Evolutionary conservation across 495 filamentous ascomycete species (phyloP).

Genomic region (Lasiosphaeria miniovina): DNA sequence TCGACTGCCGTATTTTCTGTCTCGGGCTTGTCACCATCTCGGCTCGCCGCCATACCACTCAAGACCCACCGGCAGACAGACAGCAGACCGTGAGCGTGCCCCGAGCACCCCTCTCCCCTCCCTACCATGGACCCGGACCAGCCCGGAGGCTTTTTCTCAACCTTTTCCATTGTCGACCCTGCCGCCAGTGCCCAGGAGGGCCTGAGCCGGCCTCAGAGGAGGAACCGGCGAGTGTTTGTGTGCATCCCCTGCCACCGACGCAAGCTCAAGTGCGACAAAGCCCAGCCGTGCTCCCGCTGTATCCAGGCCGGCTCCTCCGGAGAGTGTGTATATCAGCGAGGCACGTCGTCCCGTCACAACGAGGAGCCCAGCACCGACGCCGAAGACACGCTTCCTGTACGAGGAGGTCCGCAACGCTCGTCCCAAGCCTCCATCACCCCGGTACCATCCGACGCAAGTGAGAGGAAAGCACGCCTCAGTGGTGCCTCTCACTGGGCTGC

Average conservation of each 20-base stretch:
- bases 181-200: conserved; percentile 20
- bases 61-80: neutral
- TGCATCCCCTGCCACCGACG: conserved; percentile 31
- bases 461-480: conserved; percentile 10
- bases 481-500: conserved; percentile 25
- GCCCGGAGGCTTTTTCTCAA: conserved; percentile 29
- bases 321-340: conserved; percentile 27
- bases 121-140: conserved; percentile 20
- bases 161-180: conserved; percentile 27
- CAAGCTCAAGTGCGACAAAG: conserved; percentile 31
- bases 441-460: conserved; percentile 5
- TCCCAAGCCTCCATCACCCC: conserved; percentile 1
- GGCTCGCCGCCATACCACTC: too few species aligned
- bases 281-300: conserved; percentile 27
- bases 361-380: conserved; percentile 13
- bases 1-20: neutral
- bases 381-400: conserved; percentile 3
- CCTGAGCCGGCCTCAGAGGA: conserved; percentile 20
- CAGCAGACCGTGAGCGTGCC: neutral
- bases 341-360: conserved; percentile 8
- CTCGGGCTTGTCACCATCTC: neutral
- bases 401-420: neutral
- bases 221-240: conserved; percentile 28
- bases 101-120: neutral
- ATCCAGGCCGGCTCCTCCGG: conserved; percentile 18